Conservation (phyloP, 139 green algal species). For the Picochlorum costavermella region DNA sequence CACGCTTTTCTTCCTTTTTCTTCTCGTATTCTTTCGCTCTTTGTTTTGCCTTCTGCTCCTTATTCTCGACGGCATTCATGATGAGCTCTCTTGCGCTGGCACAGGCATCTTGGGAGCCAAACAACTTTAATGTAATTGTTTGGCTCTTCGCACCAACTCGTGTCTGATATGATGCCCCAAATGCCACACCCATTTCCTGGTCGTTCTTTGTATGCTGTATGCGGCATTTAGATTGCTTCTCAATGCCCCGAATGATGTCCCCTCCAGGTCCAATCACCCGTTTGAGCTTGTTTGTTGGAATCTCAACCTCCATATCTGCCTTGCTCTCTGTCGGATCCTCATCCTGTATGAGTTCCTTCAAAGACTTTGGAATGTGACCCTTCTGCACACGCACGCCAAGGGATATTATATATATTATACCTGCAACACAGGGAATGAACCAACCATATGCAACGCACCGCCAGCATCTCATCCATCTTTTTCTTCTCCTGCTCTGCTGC, state of each 20-base stretch:
- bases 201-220: conserved; percentile 73
- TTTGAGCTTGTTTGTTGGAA: conserved; percentile 71
- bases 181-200: conserved; percentile 57
- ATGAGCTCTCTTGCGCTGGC: conserved; percentile 62
- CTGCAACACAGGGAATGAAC: conserved; percentile 22
- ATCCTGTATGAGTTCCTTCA: conserved; percentile 30
- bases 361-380: conserved; percentile 28
- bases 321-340: conserved; percentile 43
- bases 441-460: background rate
- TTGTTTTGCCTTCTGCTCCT: conserved; percentile 79
- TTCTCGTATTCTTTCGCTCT: conserved; percentile 72
- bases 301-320: conserved; percentile 47
- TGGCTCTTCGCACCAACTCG: conserved; percentile 16
- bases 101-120: conserved; percentile 58
- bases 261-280: conserved; percentile 69
- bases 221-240: conserved; percentile 66
- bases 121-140: conserved; percentile 66
- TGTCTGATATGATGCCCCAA: conserved; percentile 38
- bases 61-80: conserved; percentile 47
- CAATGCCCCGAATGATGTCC: conserved; percentile 73
- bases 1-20: conserved; percentile 49
- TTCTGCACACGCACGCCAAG: conserved; percentile 15
- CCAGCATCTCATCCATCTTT: conserved; percentile 15
- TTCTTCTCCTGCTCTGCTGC: conserved; percentile 18
- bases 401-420: conserved; percentile 22